Conservation (phyloP, 495 filamentous ascomycete genomes). For the Diplogelasinospora grovesii region DNA sequence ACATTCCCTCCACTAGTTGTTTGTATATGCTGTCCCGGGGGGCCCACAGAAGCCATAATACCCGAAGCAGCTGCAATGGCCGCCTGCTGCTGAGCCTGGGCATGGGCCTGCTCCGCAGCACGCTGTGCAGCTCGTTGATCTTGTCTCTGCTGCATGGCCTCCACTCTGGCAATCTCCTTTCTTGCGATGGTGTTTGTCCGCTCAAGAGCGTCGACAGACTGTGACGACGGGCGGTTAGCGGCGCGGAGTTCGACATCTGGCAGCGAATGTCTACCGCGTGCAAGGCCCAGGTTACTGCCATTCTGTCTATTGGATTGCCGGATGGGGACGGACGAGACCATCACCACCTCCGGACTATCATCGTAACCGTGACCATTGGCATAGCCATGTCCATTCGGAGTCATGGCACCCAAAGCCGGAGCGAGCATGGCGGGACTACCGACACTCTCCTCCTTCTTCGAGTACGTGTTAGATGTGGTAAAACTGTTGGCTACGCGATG, state of each 20-base stretch:
- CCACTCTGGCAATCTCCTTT: slow-evolving; percentile 38
- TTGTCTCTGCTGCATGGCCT: slow-evolving; percentile 31
- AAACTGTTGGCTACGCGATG: slow-evolving; percentile 29
- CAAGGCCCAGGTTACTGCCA: too few relatives aligned
- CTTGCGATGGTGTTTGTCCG: slow-evolving; percentile 34
- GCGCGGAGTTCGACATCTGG: slow-evolving; percentile 24
- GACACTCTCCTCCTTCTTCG: slow-evolving; percentile 5
- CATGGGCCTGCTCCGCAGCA: slow-evolving; percentile 5
- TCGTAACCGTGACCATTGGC: too few relatives aligned
- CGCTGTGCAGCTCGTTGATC: slow-evolving; percentile 31
- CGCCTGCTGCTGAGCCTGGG: background rate
- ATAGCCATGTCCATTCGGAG: too few relatives aligned
- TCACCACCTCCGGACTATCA: too few relatives aligned
- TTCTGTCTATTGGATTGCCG: too few relatives aligned
- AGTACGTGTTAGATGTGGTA: slow-evolving; percentile 1
- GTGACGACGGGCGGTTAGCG: slow-evolving; percentile 23
- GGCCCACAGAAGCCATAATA: too few relatives aligned
- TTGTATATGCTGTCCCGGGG: background rate
- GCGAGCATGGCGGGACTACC: too few relatives aligned
- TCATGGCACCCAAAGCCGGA: too few relatives aligned
- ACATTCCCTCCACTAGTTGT: background rate
- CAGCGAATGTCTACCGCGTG: slow-evolving; percentile 20
- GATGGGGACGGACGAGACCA: too few relatives aligned
- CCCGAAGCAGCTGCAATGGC: too few relatives aligned
- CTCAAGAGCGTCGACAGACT: slow-evolving; percentile 23